Evolutionary conservation across 768 basidiomycete species (phyloP).

Genomic region (Suillus luteus): DNA sequence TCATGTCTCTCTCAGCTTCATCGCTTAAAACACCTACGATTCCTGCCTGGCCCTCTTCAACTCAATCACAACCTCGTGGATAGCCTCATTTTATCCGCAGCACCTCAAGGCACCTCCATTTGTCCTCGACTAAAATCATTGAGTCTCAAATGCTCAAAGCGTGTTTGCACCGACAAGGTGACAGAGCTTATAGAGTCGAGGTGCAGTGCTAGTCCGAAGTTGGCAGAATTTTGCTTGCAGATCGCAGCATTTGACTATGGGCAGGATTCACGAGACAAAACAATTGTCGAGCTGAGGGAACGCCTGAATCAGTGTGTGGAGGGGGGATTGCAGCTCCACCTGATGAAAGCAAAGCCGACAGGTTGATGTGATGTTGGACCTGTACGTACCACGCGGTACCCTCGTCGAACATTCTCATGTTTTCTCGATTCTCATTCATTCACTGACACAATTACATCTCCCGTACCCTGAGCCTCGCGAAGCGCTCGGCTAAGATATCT

Average conservation of each 20-base stretch:
- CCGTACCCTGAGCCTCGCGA: background rate
- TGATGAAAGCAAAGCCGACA: constrained; percentile 25
- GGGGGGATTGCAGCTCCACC: constrained; percentile 22
- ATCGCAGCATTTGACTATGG: constrained; percentile 33
- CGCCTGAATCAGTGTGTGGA: constrained; percentile 24
- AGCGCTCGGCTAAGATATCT: background rate
- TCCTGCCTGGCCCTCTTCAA: constrained; percentile 31
- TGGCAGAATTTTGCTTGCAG: constrained; percentile 27
- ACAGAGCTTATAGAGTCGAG: constrained; percentile 29
- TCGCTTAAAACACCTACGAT: constrained; percentile 20
- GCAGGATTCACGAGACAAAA: constrained; percentile 30
- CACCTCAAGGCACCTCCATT: background rate
- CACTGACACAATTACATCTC: background rate
- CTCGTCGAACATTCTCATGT: background rate
- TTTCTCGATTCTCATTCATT: background rate
- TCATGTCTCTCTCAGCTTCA: constrained; percentile 25
- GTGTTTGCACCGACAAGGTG: constrained; percentile 26
- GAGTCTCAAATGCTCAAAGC: constrained; percentile 28
- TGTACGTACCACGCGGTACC: background rate
- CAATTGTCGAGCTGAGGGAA: constrained; percentile 21
- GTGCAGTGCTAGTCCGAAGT: constrained; percentile 11
- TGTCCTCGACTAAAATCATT: constrained; percentile 30
- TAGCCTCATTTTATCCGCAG: constrained; percentile 19
- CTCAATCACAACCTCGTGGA: constrained; percentile 33
- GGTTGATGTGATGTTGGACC: constrained; percentile 13